A percentile compares a stretch with the other conserved stretches of the same genome.
Conservation (phyloP, 164 flowering plant species). For the Vitis cinerea region DNA sequence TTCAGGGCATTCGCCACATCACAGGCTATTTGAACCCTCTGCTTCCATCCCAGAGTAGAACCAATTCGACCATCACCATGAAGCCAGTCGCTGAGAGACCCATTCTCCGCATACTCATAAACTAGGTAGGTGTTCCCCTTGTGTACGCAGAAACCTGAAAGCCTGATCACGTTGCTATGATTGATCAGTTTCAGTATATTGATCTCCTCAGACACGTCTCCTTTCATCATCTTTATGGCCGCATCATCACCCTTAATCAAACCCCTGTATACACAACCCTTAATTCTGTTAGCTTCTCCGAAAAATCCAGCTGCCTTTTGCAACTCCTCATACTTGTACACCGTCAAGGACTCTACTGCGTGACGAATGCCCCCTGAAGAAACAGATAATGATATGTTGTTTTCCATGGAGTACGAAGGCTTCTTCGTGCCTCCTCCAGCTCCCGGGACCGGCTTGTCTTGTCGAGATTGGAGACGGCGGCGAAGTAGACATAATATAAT, state of each 20-base stretch:
- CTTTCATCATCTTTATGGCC: conserved; percentile 62
- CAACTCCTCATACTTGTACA: conserved; percentile 55
- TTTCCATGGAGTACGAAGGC: no score
- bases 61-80: conserved; percentile 18
- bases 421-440: no score
- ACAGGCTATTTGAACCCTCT: conserved; percentile 63
- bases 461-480: conserved; percentile 13
- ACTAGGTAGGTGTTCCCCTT: conserved; percentile 61
- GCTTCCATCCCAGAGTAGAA: conserved; percentile 48
- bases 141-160: conserved; percentile 63
- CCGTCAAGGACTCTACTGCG: conserved; percentile 47
- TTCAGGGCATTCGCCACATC: conserved; percentile 65
- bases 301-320: conserved; percentile 55
- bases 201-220: conserved; percentile 59
- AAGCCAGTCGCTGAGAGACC: conserved; percentile 55
- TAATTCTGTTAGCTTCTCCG: conserved; percentile 38
- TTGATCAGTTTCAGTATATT: conserved; percentile 54
- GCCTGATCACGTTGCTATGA: conserved; percentile 60
- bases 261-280: conserved; percentile 59
- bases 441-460: no score
- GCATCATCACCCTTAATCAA: conserved; percentile 55
- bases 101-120: conserved; percentile 64
- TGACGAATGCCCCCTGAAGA: conserved; percentile 34
- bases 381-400: conserved; percentile 16
- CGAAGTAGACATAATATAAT: conserved; percentile 24